phyloP scores from a whole-genome alignment of 2,329 filamentous ascomycete species.

The Penicillium sp. region DNA sequence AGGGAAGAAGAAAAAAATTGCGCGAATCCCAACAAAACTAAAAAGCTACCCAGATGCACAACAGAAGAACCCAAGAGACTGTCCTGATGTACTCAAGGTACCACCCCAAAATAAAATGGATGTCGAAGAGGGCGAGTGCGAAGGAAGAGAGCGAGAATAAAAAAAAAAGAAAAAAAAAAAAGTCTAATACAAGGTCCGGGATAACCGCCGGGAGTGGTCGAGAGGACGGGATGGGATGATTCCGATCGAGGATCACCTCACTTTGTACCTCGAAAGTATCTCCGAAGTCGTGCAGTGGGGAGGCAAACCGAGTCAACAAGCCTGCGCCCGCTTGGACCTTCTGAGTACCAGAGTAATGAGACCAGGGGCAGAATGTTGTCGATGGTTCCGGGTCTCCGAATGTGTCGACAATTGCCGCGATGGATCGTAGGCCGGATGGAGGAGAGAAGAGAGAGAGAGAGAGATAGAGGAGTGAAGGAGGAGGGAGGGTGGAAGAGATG shows the following conservation, averaged over 20 bases:
- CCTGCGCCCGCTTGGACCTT: conserved; percentile 9
- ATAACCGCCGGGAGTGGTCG: conserved; percentile 5
- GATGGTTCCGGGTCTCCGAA: neutral
- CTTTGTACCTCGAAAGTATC: conserved; percentile 11
- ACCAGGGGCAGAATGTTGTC: neutral
- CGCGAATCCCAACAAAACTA: neutral
- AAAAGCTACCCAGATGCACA: too few relatives aligned
- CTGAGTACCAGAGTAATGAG: neutral
- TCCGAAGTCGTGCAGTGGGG: conserved; percentile 8
- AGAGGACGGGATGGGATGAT: conserved; percentile 2
- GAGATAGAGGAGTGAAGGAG: neutral
- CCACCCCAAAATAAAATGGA: too few relatives aligned
- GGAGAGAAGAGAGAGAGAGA: neutral
- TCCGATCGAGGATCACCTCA: conserved; percentile 11
- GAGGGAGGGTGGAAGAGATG: neutral
- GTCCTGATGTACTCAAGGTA: too few relatives aligned
- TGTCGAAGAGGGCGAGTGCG: neutral
- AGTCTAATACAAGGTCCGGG: neutral
- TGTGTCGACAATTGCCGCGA: neutral
- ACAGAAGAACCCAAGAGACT: too few relatives aligned
- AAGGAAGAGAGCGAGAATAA: neutral
- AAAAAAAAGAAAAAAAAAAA: conserved; percentile 7
- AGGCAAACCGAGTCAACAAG: conserved; percentile 7
- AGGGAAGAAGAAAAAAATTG: neutral
- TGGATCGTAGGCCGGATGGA: too few relatives aligned